Evolutionary conservation across 345 rosid genomes (phyloP).

Genomic region (Eucalyptus dawsonii): DNA sequence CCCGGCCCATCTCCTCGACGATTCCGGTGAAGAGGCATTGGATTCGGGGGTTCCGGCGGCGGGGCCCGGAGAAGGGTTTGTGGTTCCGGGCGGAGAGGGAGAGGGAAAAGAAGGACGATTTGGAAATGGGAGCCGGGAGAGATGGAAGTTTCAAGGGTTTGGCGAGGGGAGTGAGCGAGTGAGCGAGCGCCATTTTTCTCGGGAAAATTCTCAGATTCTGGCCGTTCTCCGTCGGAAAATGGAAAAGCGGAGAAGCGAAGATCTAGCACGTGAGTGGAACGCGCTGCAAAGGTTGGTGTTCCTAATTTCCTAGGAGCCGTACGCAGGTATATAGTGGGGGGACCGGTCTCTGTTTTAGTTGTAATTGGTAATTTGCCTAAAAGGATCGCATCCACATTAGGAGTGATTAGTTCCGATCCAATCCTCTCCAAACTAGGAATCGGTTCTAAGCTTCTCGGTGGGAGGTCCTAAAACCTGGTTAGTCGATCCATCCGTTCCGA

Average conservation of each 20-base stretch:
- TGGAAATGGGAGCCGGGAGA: background rate
- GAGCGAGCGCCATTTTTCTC: constrained; percentile 8
- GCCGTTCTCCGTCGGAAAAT: background rate
- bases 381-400: too few relatives aligned
- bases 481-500: too few relatives aligned
- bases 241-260: too few relatives aligned
- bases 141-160: constrained; percentile 2
- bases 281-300: too few relatives aligned
- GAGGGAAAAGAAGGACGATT: constrained; percentile 10
- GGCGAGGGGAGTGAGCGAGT: background rate
- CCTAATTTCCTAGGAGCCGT: too few relatives aligned
- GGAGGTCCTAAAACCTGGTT: too few relatives aligned
- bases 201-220: background rate
- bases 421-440: too few relatives aligned
- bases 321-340: too few relatives aligned
- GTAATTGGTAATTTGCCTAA: too few relatives aligned
- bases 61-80: background rate
- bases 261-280: too few relatives aligned
- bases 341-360: too few relatives aligned
- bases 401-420: too few relatives aligned
- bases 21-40: constrained; percentile 75
- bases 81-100: background rate
- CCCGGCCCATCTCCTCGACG: constrained; percentile 77
- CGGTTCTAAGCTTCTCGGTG: fast-evolving
- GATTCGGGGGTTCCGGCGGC: background rate